Evolutionary conservation across 345 rosid species (phyloP), one percentile per base, ranked within the genome.

Genomic region (Euphorbia lathyris): DNA sequence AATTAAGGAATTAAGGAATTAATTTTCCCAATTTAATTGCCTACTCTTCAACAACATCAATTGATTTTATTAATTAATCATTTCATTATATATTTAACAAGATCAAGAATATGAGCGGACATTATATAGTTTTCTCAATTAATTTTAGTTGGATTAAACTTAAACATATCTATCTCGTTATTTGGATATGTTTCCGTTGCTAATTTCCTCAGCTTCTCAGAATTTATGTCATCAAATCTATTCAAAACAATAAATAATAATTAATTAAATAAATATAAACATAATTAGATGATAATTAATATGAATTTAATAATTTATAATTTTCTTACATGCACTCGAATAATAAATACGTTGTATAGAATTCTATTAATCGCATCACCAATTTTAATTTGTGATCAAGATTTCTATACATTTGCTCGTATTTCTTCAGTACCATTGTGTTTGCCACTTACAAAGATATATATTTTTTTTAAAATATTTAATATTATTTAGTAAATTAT

Each of bases 271-370:
- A 20, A 4, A 20, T 29, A 17, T 1, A 43, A 57, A 26, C 10
- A 12, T 2, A 7, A 17, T 3, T 4, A 3, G 0, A 12, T 1
- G 9, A 8, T 12, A 23, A 7, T 25, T n/a, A 42, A 45, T 16
- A 17, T 1, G 14, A 29, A 25, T 8, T 13, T 57, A 57, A 57
- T 23, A 2, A 57, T 5, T 1, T 10, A 4, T 1, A 8, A 40
- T 9, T 3, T 13, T 26, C 26, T 17, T 65, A 78, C 77, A 9
- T 55, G 60, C 75, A 72, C 9, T 65, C 9, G 17, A 78, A 78
- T 52, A 84, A 81, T 38, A 77, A 14, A 25, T 77, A 84, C 0
- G 87, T 82, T 48, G 53, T 55, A 57, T 81, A 84, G 14, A 81
- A 78, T 2, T 84, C 75, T 8, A 52, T 76, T 17, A 84, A 58